Percentiles rank a stretch among this genome's conserved stretches.
Conservation (phyloP, 2,329 filamentous ascomycete species). For the Fusarium mundagurra region DNA sequence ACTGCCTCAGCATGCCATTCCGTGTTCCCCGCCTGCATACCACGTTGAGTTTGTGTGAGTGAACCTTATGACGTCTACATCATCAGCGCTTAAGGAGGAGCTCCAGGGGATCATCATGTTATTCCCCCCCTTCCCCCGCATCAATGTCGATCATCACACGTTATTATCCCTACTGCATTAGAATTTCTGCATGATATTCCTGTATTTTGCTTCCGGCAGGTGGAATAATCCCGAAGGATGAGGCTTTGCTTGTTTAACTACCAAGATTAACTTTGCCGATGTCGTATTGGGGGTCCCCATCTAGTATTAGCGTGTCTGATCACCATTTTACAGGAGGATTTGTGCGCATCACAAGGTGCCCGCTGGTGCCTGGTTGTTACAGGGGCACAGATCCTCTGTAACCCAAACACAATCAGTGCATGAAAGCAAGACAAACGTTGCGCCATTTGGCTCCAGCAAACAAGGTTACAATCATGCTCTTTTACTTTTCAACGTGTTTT, state of each 20-base stretch:
- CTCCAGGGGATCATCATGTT: not conserved
- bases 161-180: not conserved
- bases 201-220: not conserved
- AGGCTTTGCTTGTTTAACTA: not conserved
- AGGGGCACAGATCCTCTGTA: not conserved
- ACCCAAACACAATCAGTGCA: not conserved
- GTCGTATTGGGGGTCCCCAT: conserved; percentile 5
- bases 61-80: conserved; percentile 18
- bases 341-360: not conserved
- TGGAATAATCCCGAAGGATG: conserved; percentile 12
- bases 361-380: not conserved
- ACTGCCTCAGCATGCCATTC: not conserved
- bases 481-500: not conserved
- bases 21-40: conserved; percentile 1
- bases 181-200: not conserved
- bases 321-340: not conserved
- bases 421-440: not conserved
- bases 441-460: not conserved
- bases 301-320: not conserved
- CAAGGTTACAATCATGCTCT: not conserved
- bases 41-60: not conserved
- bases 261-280: conserved; percentile 6
- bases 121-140: conserved; percentile 6
- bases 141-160: conserved; percentile 6
- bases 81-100: not conserved